Evolutionary conservation across 106 monocot species (phyloP), one percentile per base, ranked within the genome.

Genomic region (Dendrobium huoshanense): DNA sequence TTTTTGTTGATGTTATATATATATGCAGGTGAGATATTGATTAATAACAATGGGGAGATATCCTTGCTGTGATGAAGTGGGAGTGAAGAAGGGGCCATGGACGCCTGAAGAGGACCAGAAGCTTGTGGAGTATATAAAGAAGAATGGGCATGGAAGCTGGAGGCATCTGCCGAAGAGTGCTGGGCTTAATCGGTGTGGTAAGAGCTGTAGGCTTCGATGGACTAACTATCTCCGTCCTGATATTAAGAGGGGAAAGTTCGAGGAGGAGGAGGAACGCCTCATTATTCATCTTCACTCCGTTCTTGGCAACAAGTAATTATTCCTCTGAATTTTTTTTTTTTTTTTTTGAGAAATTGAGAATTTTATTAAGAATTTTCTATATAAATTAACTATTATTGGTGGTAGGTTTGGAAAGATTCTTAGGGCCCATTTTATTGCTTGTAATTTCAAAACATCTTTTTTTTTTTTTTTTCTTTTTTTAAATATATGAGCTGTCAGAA

Each of bases 11-110:
- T 45, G 45, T 45, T 45, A 45, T 45, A 0, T 6, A 45, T 45
- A 9, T 45, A 45, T 45, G 9, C 45, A 45, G 45, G 45, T 45
- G 45, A 56, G 37, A 56, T 40, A 40, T 9, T 54, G 0, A 15
- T 56, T 3, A 0, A 19, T 56, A 68, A 24, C 24, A 13, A 90
- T 90, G 91, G 88, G 88, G 64, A 91, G 88, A 73, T 78, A 84
- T 67, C 91, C 91, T 20, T 86, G 91, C 80, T 86, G 91, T 55
- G 84, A 91, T 20, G 86, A 89, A 47, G 68, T 80, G 6, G 92
- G 87, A 7, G 77, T 92, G 77, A 92, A 92, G 89, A 92, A 89
- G 65, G 92, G 92, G 16, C 92, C 92, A 0, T 92, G 92, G 92
- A 92, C 89, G n/a, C 87, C 85, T 13, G 92, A 92, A 51, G 92